Evolutionary conservation across 2,329 filamentous ascomycete species (phyloP).

Genomic region (Helotiales sp.): DNA sequence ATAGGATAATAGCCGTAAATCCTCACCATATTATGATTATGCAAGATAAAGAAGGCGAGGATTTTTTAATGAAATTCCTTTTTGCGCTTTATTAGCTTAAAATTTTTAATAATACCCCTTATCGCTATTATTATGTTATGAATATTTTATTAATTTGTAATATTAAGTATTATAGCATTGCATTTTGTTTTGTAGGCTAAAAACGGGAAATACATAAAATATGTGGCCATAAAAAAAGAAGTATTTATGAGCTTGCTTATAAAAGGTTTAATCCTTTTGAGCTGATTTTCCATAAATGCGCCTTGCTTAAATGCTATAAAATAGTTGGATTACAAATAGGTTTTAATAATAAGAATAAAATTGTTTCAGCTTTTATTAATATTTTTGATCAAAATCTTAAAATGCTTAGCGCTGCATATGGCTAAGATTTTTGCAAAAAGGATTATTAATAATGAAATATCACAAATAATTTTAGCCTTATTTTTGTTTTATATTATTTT

Average conservation of each 20-base stretch:
- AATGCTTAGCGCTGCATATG: conserved; percentile 26
- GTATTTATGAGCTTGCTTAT: conserved; percentile 42
- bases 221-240: conserved; percentile 47
- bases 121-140: conserved; percentile 49
- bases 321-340: conserved; percentile 44
- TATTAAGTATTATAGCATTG: conserved; percentile 44
- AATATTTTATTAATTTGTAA: conserved; percentile 45
- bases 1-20: conserved; percentile 45
- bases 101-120: conserved; percentile 42
- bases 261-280: conserved; percentile 48
- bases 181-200: conserved; percentile 55
- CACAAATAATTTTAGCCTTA: conserved; percentile 42
- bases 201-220: conserved; percentile 56
- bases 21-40: conserved; percentile 34
- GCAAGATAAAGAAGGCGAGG: conserved; percentile 47
- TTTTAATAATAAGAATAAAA: conserved; percentile 45
- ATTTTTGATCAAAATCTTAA: conserved; percentile 46
- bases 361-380: conserved; percentile 51
- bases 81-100: conserved; percentile 25
- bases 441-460: conserved; percentile 46
- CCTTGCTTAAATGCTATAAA: conserved; percentile 47
- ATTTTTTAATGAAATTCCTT: conserved; percentile 43
- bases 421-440: conserved; percentile 15
- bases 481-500: conserved; percentile 44
- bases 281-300: conserved; percentile 49